Base-by-base conservation (phyloP, 208 protist species). In the Naegleria fowleri region DNA sequence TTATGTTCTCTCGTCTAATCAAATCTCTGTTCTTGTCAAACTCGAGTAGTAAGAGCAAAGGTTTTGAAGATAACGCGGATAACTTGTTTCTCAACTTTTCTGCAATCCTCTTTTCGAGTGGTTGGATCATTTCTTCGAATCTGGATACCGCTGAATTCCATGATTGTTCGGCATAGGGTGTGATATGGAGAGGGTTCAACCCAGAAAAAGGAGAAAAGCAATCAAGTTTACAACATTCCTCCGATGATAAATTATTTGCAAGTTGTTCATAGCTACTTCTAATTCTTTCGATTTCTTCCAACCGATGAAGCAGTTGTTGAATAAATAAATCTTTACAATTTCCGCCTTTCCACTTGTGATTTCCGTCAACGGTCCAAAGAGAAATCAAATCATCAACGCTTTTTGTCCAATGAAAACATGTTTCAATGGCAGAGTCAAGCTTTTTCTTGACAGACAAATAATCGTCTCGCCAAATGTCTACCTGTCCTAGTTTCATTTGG, bases 31-130 rank as follows among this genome's bases (percentile, higher is more conserved):
- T 51, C 7, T 58, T 29, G 29, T 88, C n/a, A 39, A 88, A 88
- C 36, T 58, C 43, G 0, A 58, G 16, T 15, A 88, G 1, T 38
- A 88, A 39, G 29, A 88, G 39, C 38, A 58, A 19, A 19, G 85
- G 85, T 39, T 58, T 29, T 97, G 95, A 91, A 97, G 96, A 89
- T 96, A 92, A 5, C 95, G 95, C 85, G 97, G 95, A 36, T 97
- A 90, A n/a, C 95, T 94, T 15, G 95, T 93, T 91, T 97, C 95
- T 92, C 96, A 98, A 7, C 94, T 92, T 87, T 92, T 94, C 36
- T 97, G 90, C 19, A 92, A 94, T 36, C 92, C 59, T 79, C 92
- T 92, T 96, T 96, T 97, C 94, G 94, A 92, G 88, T 94, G 93
- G 88, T 96, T 93, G 51, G 91, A 93, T n/a, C 79, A 90, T 4